phyloP scores from a whole-genome alignment of 257 asterid species.

The Jaltomata sinuosa region DNA sequence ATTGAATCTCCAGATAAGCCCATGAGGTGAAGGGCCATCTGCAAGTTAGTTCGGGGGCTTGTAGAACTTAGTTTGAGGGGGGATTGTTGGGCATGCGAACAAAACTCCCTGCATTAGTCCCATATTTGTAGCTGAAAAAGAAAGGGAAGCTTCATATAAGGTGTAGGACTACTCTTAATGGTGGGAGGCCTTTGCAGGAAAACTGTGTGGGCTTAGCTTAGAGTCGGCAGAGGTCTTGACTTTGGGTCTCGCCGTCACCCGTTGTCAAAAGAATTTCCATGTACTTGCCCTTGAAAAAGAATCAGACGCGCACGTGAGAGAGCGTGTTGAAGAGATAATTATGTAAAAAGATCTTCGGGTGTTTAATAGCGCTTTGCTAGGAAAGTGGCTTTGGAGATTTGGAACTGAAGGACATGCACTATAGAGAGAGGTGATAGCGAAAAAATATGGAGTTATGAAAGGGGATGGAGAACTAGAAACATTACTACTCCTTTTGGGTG shows the following conservation, averaged over 20 bases:
- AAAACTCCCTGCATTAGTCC: neutral
- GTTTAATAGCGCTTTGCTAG: neutral
- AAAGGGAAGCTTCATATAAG: neutral
- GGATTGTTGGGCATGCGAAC: neutral
- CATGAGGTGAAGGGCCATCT: neutral
- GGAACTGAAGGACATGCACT: neutral
- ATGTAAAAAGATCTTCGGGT: neutral
- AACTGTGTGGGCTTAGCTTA: neutral
- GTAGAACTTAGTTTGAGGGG: neutral
- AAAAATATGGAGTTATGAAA: neutral
- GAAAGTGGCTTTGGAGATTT: neutral
- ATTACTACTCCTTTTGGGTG: neutral
- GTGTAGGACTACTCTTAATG: neutral
- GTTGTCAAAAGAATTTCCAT: neutral
- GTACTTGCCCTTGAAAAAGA: neutral
- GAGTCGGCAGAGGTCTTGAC: neutral
- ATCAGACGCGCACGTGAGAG: neutral
- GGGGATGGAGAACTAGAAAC: neutral
- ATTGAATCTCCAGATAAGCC: neutral
- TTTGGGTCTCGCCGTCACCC: neutral
- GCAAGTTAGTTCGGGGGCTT: neutral
- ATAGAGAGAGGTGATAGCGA: neutral
- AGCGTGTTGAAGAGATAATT: neutral
- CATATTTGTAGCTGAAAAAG: neutral
- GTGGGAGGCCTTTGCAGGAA: neutral